Evolutionary conservation across 805 yeast genomes (phyloP).

Genomic region (Sugiyamaella valdiviana): DNA sequence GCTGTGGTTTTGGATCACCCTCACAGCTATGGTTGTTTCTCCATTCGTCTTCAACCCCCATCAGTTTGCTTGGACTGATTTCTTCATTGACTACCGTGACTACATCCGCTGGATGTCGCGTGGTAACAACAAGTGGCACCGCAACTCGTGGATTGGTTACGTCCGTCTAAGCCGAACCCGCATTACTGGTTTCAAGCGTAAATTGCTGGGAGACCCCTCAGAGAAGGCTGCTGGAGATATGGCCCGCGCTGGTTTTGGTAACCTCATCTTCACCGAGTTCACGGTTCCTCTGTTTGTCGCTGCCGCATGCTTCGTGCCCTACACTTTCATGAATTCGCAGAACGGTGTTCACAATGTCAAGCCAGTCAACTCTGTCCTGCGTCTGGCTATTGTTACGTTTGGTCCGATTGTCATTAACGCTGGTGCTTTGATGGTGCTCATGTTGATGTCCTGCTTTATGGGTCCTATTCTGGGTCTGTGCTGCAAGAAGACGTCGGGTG

Average conservation of each 20-base stretch:
- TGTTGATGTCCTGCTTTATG: conserved; percentile 88
- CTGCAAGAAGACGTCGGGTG: conserved; percentile 95
- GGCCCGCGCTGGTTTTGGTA: conserved; percentile 70
- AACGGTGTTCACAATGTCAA: conserved; percentile 55
- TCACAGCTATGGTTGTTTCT: conserved; percentile 79
- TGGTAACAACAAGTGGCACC: conserved; percentile 64
- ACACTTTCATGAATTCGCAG: conserved; percentile 76
- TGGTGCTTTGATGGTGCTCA: conserved; percentile 73
- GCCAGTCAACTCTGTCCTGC: conserved; percentile 51
- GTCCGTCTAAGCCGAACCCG: conserved; percentile 76
- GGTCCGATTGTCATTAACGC: conserved; percentile 89
- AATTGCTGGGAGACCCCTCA: conserved; percentile 56
- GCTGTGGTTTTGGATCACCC: conserved; percentile 95
- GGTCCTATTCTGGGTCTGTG: conserved; percentile 94
- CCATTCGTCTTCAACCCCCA: conserved; percentile 97
- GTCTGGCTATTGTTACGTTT: conserved; percentile 57
- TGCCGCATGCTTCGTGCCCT: conserved; percentile 63
- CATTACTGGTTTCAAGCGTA: conserved; percentile 85
- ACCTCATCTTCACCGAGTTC: conserved; percentile 74
- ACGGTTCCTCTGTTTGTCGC: conserved; percentile 66
- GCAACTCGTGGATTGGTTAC: conserved; percentile 74
- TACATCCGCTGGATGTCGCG: conserved; percentile 81
- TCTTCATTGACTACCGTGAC: conserved; percentile 93
- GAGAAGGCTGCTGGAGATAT: conserved; percentile 62
- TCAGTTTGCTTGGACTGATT: conserved; percentile 94